Conservation (phyloP, 2,329 filamentous ascomycete genomes). For the Aspergillus novoparasiticus region DNA sequence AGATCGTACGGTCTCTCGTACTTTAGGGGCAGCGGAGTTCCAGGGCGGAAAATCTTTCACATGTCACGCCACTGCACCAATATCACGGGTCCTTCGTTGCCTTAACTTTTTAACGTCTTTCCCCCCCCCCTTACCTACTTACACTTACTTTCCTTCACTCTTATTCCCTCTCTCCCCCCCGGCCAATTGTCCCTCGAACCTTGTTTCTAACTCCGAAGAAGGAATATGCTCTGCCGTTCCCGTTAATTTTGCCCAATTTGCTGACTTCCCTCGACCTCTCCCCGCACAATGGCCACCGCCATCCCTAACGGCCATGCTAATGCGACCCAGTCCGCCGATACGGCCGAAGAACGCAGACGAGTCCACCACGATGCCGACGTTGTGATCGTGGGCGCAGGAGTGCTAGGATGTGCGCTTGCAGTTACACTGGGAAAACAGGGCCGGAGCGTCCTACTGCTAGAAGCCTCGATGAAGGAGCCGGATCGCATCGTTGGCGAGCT, state of each 20-base stretch:
- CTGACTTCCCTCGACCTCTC: conserved; percentile 16
- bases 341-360: conserved; percentile 50
- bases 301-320: conserved; percentile 28
- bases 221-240: conserved; percentile 27
- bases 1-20: conserved; percentile 18
- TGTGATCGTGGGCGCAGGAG: conserved; percentile 87
- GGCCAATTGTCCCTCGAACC: conserved; percentile 4
- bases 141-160: conserved; percentile 3
- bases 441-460: conserved; percentile 85
- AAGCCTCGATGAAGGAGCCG: conserved; percentile 86
- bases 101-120: conserved; percentile 9
- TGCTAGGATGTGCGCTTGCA: conserved; percentile 85
- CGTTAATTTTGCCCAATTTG: conserved; percentile 13
- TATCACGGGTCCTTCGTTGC: not conserved
- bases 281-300: conserved; percentile 29
- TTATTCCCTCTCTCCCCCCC: conserved; percentile 6
- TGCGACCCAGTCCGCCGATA: conserved; percentile 24
- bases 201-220: conserved; percentile 2
- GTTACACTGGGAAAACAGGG: conserved; percentile 85
- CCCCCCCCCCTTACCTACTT: conserved; percentile 6
- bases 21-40: not conserved
- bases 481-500: conserved; percentile 96
- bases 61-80: conserved; percentile 34
- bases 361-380: conserved; percentile 72
- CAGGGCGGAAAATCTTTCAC: conserved; percentile 28